phyloP scores from a whole-genome alignment of 306 rosid genomes.

The Lithocarpus polystachyus region DNA sequence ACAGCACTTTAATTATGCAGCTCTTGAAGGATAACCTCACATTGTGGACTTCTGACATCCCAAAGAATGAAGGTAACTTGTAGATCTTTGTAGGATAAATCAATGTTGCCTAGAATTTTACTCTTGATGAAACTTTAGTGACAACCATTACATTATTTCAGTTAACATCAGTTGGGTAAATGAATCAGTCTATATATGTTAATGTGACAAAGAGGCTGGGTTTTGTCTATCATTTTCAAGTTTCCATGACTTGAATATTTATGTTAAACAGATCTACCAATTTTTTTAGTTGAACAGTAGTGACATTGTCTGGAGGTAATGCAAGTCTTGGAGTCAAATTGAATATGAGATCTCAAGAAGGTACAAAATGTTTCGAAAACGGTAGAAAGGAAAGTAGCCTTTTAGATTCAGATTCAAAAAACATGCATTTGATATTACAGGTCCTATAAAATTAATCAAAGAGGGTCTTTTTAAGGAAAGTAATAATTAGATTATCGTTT shows the following conservation, averaged over 20 bases:
- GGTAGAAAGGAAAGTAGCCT: too few relatives aligned
- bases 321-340: background rate
- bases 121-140: background rate
- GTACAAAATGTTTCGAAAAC: too few relatives aligned
- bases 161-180: background rate
- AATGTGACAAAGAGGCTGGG: background rate
- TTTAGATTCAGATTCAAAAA: too few relatives aligned
- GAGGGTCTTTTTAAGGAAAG: background rate
- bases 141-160: background rate
- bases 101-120: background rate
- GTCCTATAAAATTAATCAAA: background rate
- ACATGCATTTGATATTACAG: background rate
- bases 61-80: slow-evolving; percentile 30
- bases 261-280: background rate
- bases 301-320: background rate
- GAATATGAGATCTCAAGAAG: background rate
- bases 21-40: slow-evolving; percentile 36
- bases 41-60: slow-evolving; percentile 37
- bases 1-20: slow-evolving; percentile 37
- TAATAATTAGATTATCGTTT: background rate
- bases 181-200: background rate
- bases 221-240: background rate
- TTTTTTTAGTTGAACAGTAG: background rate
- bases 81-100: background rate
- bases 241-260: background rate